Base-by-base conservation (phyloP, 768 basidiomycete genomes). In the Cyathus striatus region DNA sequence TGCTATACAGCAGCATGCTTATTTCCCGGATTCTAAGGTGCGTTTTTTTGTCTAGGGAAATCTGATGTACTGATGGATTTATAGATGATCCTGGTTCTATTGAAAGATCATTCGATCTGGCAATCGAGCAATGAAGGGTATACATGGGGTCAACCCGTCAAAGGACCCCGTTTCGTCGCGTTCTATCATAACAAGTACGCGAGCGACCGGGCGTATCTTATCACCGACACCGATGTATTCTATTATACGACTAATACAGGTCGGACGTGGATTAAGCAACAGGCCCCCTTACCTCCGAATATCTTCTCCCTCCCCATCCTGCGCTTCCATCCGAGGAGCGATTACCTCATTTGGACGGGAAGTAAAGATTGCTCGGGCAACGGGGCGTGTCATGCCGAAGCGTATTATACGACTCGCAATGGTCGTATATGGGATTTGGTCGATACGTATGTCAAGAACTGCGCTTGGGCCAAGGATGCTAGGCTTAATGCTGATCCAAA, bases 121-220 rank as follows among this genome's bases (percentile, higher is more conserved):
- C 93, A 97, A 66, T 96, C 92, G 1, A 81, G 79, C 53, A 97
- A 93, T 57, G 94, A 99, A 62, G 96, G 95, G 1, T 92, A 90
- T 62, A 82, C 82, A 0, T 99, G 95, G 94, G 72, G 73, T 33
- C 82, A 80, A 46, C 72, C 83, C 13, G 65, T 60, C 56, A 72
- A 78, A 0, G 70, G 67, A 1, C 70, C 83, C 45, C 76, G 71
- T 13, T 87, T 97, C 69, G 65, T 96, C 25, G 81, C 76, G 1
- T 86, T 97, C 63, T 87, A 87, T 53, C 88, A 94, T 68, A 94
- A 99, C 69, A 65, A 74, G 23, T 87, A 86, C 65, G 62, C 78
- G 16, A 50, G 72, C 38, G 90, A 90, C 47, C 86, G 94, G 9
- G 95, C 93, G 2, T 98, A 89, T 65, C 81, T 98, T 49, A 78